Evolutionary conservation across 2,329 filamentous ascomycete species (phyloP), one percentile per base, ranked within the genome.

Genomic region (Aspergillus bombycis): DNA sequence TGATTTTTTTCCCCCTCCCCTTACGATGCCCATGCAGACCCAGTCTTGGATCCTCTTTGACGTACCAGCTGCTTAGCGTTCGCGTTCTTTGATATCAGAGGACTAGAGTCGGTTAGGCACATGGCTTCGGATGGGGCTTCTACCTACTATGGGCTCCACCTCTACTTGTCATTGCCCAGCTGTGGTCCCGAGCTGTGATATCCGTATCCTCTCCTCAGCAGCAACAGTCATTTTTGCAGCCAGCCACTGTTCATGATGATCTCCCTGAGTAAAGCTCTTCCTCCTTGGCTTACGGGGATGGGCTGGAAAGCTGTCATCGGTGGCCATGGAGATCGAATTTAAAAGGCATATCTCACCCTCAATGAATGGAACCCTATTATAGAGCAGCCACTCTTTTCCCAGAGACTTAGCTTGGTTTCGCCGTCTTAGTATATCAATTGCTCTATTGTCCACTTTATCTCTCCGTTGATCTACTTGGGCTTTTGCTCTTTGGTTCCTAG

Each of bases 211-310:
- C 68, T 26, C 34, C 23, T 55, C 57, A 63, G 66, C 61, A 64
- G 64, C 62, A 63, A 63, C 65, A 57, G 70, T 68, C 56, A 75
- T 75, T 73, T 38, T 73, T 67, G 67, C 70, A 75, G 71, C 67
- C 70, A 67, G 63, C 67, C 70, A 71, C 73, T 64, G 54, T 64
- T 60, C 54, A 66, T 60, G 67, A 74, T 75, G 68, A 73, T 72
- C 64, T 64, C 69, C 57, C 65, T 63, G 62, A 48, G 57, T 53
- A 61, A 57, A 34, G 26, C 56, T 65, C 48, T 58, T 43, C 62
- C 52, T 61, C 56, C 55, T 63, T 62, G 59, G 55, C 62, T 52
- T 52, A 36, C 52, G 52, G 52, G 52, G 56, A 62, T 62, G 56
- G 48, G 36, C n/a, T 38, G 50, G 28, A 62, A 60, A 26, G 23